Conservation (phyloP, 805 yeast species). For the Candida endomychidarum region DNA sequence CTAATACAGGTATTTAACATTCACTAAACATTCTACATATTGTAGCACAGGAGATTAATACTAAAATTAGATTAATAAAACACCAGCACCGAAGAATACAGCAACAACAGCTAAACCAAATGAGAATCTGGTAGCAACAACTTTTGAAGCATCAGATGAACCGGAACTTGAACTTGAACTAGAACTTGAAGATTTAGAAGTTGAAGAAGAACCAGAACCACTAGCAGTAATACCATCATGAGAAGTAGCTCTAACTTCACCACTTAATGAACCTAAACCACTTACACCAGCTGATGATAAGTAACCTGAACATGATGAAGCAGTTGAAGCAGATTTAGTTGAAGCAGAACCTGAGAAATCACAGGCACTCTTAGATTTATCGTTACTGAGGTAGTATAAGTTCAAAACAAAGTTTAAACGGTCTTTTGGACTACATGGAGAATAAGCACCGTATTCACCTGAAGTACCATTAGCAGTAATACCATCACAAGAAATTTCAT, state of each 20-base stretch:
- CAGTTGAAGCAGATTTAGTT: slow-evolving; percentile 31
- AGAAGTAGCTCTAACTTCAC: slow-evolving; percentile 24
- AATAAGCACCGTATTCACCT: slow-evolving; percentile 44
- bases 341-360: slow-evolving; percentile 41
- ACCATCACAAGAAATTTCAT: slow-evolving; percentile 34
- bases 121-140: slow-evolving; percentile 12
- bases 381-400: slow-evolving; percentile 36
- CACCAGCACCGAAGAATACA: slow-evolving; percentile 15
- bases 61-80: slow-evolving; percentile 12
- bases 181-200: slow-evolving; percentile 17
- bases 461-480: slow-evolving; percentile 37
- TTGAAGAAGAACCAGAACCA: slow-evolving; percentile 23
- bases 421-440: slow-evolving; percentile 36
- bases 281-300: slow-evolving; percentile 65
- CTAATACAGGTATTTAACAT: slow-evolving; percentile 1
- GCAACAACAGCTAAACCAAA: slow-evolving; percentile 16
- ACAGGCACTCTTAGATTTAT: slow-evolving; percentile 30
- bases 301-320: slow-evolving; percentile 54
- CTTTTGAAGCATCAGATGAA: slow-evolving; percentile 15
- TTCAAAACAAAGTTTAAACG: slow-evolving; percentile 40
- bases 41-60: not conserved
- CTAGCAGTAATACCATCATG: slow-evolving; percentile 24
- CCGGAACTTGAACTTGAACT: slow-evolving; percentile 19
- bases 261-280: slow-evolving; percentile 61
- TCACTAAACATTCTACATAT: not conserved